Base-by-base conservation (phyloP, 179 eudicot genomes). In the Beta lomatogona region DNA sequence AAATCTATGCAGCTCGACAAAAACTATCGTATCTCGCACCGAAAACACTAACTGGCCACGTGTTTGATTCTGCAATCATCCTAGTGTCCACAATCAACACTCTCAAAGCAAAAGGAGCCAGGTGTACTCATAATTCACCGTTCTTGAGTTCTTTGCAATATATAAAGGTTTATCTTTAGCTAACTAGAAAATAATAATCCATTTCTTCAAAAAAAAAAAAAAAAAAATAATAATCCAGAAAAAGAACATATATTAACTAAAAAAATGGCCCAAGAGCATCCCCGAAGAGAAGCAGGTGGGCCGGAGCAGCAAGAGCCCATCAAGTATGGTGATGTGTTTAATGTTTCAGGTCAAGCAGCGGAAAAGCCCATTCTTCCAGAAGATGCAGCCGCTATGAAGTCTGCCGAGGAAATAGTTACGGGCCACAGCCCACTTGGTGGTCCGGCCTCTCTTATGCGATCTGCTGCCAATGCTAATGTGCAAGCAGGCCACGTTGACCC, bases 361-460 rank as follows among this genome's bases (percentile, higher is more conserved):
- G 77, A 83, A 54, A 58, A 85, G 45, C 88, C 90, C 45, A 76
- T 92, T 3, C 71, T 89, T 3, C 89, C 88, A 1, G 77, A 80
- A 25, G 95, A 89, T 61, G 91, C 93, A 1, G 87, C 88, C 4
- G 79, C 83, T 50, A 85, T 89, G 89, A 90, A 86, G 74, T 60
- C 90, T 4, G 93, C 92, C 0, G 93, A 92, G 83, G 83, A 75
- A 48, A 69, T 68, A 6, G 83, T 78, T 0, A 82, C 84, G 54
- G 93, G 95, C 19, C 71, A 84, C 46, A 87, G 83, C 19, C 85
- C 48, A 9, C 73, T 60, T 68, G 88, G 92, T 3, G 90, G 92
- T 3, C 87, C 86, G 2, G 92, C 93, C 6, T 80, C 93, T 1
- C 82, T 81, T 78, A 87, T 90, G 90, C 89, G 88, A 79, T 84